phyloP scores from a whole-genome alignment of 2,329 filamentous ascomycete genomes.

The Epicoccum sorghinum region DNA sequence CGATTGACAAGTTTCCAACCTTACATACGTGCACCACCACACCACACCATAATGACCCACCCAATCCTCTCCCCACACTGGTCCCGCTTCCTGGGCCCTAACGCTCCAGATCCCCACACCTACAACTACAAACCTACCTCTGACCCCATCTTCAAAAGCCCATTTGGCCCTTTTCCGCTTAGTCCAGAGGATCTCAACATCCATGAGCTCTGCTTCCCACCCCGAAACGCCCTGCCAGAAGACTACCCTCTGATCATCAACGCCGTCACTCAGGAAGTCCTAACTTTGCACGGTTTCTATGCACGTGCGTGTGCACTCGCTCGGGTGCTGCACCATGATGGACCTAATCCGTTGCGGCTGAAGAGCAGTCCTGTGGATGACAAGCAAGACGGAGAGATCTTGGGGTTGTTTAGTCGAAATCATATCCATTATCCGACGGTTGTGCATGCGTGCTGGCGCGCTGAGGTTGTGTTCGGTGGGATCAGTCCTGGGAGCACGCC shows the following conservation, averaged over 20 bases:
- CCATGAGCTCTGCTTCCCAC: slow-evolving; percentile 40
- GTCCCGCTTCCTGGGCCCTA: slow-evolving; percentile 32
- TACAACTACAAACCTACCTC: slow-evolving; percentile 28
- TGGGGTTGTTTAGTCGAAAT: slow-evolving; percentile 36
- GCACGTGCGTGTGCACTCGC: slow-evolving; percentile 33
- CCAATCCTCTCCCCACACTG: slow-evolving; percentile 35
- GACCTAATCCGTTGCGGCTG: slow-evolving; percentile 33
- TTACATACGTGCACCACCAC: too few relatives aligned
- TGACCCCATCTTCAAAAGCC: slow-evolving; percentile 29
- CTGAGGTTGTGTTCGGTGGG: slow-evolving; percentile 39
- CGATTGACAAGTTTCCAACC: too few relatives aligned
- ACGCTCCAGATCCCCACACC: slow-evolving; percentile 30
- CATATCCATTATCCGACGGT: slow-evolving; percentile 42
- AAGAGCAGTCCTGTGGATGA: slow-evolving; percentile 29
- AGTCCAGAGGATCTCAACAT: slow-evolving; percentile 37
- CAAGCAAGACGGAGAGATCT: slow-evolving; percentile 36
- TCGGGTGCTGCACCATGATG: slow-evolving; percentile 34
- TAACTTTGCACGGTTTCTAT: slow-evolving; percentile 40
- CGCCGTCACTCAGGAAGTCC: slow-evolving; percentile 28
- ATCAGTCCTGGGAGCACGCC: slow-evolving; percentile 41
- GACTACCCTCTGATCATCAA: slow-evolving; percentile 42
- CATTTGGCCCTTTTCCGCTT: slow-evolving; percentile 37
- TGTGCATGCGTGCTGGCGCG: slow-evolving; percentile 39
- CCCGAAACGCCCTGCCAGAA: slow-evolving; percentile 28
- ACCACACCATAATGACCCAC: slow-evolving; percentile 22